Evolutionary conservation across 805 yeast genomes (phyloP).

Genomic region (Lachancea waltii): DNA sequence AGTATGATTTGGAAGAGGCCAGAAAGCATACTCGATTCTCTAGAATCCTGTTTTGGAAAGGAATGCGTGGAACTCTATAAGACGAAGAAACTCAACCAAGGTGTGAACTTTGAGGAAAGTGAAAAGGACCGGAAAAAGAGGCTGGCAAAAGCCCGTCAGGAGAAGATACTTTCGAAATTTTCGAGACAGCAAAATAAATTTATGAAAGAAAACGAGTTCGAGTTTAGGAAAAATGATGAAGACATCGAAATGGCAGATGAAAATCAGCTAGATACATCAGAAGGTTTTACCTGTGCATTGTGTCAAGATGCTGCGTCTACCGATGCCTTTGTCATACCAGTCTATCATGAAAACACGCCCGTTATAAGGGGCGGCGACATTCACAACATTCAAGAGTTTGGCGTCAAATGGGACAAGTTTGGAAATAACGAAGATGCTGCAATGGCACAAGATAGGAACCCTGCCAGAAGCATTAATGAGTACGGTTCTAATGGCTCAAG

Average conservation of each 20-base stretch:
- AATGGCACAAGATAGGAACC: constrained; percentile 18
- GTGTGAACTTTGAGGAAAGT: constrained; percentile 40
- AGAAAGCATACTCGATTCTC: constrained; percentile 42
- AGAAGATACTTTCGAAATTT: constrained; percentile 55
- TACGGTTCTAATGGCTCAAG: constrained; percentile 16
- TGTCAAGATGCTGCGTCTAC: constrained; percentile 51
- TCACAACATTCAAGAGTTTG: constrained; percentile 24
- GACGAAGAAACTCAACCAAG: constrained; percentile 38
- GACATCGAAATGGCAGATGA: constrained; percentile 35
- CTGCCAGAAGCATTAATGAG: constrained; percentile 15
- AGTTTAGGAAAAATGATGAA: constrained; percentile 37
- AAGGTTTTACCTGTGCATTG: constrained; percentile 43
- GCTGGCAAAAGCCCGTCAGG: constrained; percentile 56
- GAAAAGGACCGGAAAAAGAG: constrained; percentile 50
- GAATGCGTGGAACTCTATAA: constrained; percentile 45
- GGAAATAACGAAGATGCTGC: constrained; percentile 21
- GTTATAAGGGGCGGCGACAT: constrained; percentile 39
- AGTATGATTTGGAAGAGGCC: constrained; percentile 42
- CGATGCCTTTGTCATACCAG: constrained; percentile 55
- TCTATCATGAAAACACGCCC: constrained; percentile 41
- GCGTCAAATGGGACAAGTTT: constrained; percentile 27
- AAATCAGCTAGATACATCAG: constrained; percentile 17
- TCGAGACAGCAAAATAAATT: constrained; percentile 71
- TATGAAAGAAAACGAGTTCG: constrained; percentile 45
- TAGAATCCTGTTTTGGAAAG: constrained; percentile 53